Base-by-base conservation (phyloP, 257 asterid species). In the Knoxia roxburghii region DNA sequence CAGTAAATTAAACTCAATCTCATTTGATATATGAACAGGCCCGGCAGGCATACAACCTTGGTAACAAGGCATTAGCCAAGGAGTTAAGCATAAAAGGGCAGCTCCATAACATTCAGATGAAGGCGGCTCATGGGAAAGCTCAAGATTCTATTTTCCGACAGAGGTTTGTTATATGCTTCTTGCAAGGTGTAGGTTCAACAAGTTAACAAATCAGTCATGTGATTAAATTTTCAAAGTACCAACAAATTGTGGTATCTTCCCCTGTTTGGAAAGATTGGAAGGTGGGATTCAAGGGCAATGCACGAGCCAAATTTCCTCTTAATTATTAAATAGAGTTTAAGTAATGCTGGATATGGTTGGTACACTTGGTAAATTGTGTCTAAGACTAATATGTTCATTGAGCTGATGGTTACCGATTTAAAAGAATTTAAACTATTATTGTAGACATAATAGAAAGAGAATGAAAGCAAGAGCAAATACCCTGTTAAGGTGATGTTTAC, bases 1-100 rank as follows among this genome's bases (percentile, higher is more conserved):
- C 27, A 1, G n/a, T 23, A 51, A 32, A 48, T 37, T 48, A 26
- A 67, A 12, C 33, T 12, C 55, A 30, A 66, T 18, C 43, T 57
- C 32, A 4, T 53, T 64, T 61, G 69, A n/a, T 82, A 71, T 64
- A 78, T 67, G 86, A 72, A 57, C 73, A 94, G 99, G 99, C 95
- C 66, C 85, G 97, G 11, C 99, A 90, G 81, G 99, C 99, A 18
- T 94, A 83, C 81, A 86, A 90, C 56, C 69, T 81, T 49, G 97
- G 99, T 27, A 90, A 94, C 89, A 94, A 94, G 84, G 99, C 95
- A 78, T 83, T 94, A 62, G 99, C 99, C 52, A 94, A 90, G 87
- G 99, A 94, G 81, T 77, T 90, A 86, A 94, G 97, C 82, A 73
- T 86, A 70, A 94, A 94, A 70, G 99, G 97, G 65, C 99, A 94